Conservation (phyloP, 169 alveolate species). For the Pseudocohnilembus persalinus region DNA sequence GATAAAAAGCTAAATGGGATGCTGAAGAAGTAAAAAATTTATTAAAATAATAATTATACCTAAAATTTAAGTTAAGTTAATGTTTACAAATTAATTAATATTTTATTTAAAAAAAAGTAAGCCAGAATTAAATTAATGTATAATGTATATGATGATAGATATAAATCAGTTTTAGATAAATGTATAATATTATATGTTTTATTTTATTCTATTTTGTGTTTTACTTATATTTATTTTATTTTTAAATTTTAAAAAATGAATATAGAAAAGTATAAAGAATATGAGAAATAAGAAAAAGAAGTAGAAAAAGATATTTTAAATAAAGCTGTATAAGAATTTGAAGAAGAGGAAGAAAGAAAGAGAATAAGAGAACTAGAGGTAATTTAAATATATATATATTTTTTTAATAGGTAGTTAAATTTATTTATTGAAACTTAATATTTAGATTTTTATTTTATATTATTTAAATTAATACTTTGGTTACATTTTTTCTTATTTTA, state of each 20-base stretch:
- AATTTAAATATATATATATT: neutral
- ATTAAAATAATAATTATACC: too few species aligned
- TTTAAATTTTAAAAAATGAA: neutral
- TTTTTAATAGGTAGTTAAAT: too few species aligned
- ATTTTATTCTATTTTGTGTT: too few species aligned
- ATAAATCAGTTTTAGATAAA: constrained; percentile 9
- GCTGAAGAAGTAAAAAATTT: constrained; percentile 15
- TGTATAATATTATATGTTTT: too few species aligned
- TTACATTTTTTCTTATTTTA: too few species aligned
- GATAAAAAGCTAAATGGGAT: constrained; percentile 25
- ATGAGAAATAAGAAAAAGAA: neutral
- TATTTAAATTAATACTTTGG: too few species aligned
- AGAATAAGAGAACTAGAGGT: constrained; percentile 18
- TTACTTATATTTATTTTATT: too few species aligned
- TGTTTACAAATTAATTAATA: too few species aligned
- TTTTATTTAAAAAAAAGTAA: neutral
- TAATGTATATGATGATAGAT: constrained; percentile 30
- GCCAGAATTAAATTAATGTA: constrained; percentile 37
- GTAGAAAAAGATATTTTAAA: neutral
- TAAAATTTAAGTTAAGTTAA: too few species aligned
- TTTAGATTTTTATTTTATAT: too few species aligned
- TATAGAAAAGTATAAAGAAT: neutral
- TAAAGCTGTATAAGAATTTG: constrained; percentile 2
- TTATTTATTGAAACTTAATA: too few species aligned
- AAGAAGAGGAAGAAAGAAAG: constrained; percentile 10